Evolutionary conservation across 2,329 filamentous ascomycete genomes (phyloP).

Genomic region (Pseudogymnoascus sp.): DNA sequence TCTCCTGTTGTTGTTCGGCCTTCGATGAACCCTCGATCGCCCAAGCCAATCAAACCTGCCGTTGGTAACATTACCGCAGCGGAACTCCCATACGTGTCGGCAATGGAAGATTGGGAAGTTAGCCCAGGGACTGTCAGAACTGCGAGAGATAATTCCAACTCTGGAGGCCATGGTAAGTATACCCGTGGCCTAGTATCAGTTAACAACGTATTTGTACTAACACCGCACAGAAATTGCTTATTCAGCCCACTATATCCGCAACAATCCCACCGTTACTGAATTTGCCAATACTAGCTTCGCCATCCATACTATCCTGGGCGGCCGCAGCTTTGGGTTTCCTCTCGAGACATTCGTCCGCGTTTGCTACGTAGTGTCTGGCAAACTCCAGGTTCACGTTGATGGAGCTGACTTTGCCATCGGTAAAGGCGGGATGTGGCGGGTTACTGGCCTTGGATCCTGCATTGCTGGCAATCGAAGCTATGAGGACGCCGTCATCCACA

Average conservation of each 20-base stretch:
- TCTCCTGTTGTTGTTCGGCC: neutral
- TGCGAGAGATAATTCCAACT: slow-evolving; percentile 11
- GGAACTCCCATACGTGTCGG: neutral
- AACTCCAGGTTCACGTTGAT: slow-evolving; percentile 15
- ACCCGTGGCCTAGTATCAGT: neutral
- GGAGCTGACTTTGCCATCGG: slow-evolving; percentile 14
- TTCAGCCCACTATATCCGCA: slow-evolving; percentile 16
- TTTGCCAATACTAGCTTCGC: slow-evolving; percentile 15
- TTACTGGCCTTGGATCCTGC: slow-evolving; percentile 7
- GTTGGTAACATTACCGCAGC: neutral
- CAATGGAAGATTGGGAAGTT: slow-evolving; percentile 18
- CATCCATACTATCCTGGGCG: slow-evolving; percentile 9
- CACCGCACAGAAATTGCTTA: slow-evolving; percentile 18
- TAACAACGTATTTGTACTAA: neutral
- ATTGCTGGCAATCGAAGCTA: neutral
- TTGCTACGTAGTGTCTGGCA: slow-evolving; percentile 16
- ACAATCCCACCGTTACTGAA: slow-evolving; percentile 11
- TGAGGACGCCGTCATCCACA: neutral
- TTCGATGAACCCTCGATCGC: neutral
- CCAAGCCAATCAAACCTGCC: neutral
- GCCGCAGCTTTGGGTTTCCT: slow-evolving; percentile 5
- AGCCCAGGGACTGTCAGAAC: slow-evolving; percentile 13
- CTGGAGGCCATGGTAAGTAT: slow-evolving; percentile 19
- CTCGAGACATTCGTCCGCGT: slow-evolving; percentile 10
- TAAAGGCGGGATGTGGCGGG: slow-evolving; percentile 17